Evolutionary conservation across 441 rosid genomes (phyloP).

Genomic region (Adansonia gregorii): DNA sequence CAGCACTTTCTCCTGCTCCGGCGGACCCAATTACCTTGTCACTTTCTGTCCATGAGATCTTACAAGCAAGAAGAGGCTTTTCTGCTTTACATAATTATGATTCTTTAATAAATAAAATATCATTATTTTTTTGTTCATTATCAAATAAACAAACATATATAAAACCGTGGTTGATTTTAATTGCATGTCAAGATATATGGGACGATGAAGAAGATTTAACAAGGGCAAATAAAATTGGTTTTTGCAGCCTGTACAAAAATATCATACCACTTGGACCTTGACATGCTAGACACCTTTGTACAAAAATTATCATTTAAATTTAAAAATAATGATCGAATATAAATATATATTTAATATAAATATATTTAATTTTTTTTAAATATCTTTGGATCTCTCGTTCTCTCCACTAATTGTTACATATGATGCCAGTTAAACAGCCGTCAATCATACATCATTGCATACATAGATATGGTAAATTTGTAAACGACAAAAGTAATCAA

Average conservation of each 20-base stretch:
- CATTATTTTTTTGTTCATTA: not conserved
- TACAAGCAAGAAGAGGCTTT: not conserved
- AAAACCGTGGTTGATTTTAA: not conserved
- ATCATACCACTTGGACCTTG: too few relatives aligned
- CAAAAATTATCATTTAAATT: too few relatives aligned
- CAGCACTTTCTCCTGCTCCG: conserved; percentile 39
- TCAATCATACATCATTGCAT: not conserved
- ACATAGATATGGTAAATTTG: not conserved
- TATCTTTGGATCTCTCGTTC: too few relatives aligned
- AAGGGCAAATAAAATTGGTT: not conserved
- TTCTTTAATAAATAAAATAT: not conserved
- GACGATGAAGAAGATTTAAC: not conserved
- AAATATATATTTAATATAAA: too few relatives aligned
- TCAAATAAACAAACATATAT: not conserved
- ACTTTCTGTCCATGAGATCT: conserved; percentile 46
- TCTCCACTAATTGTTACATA: conserved; percentile 48
- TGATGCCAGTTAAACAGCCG: conserved; percentile 32
- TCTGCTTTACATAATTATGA: not conserved
- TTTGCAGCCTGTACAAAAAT: too few relatives aligned
- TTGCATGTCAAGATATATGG: not conserved
- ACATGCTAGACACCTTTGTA: too few relatives aligned
- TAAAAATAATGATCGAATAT: too few relatives aligned
- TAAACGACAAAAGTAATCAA: not conserved
- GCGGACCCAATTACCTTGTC: conserved; percentile 39
- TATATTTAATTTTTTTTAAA: too few relatives aligned